Base-by-base conservation (phyloP, 2,329 filamentous ascomycete species). In the Sarocladium kiliense region DNA sequence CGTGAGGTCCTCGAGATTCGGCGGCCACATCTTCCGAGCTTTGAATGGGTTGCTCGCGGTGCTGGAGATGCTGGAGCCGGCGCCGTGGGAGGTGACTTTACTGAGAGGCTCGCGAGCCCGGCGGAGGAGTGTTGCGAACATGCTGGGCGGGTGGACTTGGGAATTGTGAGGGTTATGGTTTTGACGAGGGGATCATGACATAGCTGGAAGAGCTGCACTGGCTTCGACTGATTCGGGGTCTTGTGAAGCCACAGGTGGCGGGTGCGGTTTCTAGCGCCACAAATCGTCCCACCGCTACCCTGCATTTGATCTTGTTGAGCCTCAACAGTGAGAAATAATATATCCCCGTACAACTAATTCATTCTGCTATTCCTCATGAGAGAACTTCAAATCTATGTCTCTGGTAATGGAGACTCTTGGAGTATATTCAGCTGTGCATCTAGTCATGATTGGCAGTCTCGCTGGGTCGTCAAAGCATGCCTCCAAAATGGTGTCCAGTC, bases 21-120 rank as follows among this genome's bases (percentile, higher is more conserved):
- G 89, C 56, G 89, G 89, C 89, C 89, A 93, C 60, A 82, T 74
- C 66, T 87, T 88, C 71, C 88, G 86, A 50, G 84, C 81, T 64
- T 76, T 81, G 72, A 82, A 86, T 4, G 79, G 79, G 65, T 83
- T 85, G 58, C 70, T 77, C 59, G 77, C 74, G 58, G 77, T 70
- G 55, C 59, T 68, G 21, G 66, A 39, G 26, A n/a, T 5, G 36
- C n/a, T 51, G 44, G 47, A 21, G 11, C 27, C 47, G 27, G 18
- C n/a, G 47, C n/a, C 18, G 4, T 18, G n/a, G 65, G 54, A 6
- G 62, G 55, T 14, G 66, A 61, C 56, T 63, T 69, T 37, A 66
- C 59, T 19, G 64, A 59, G 44, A 70, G 63, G 23, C 23, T 53
- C 50, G 50, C 50, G 50, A 16, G 67, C 66, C n/a, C 71, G 67